Evolutionary conservation across 176 grass and related monocot genomes (phyloP), one percentile per base, ranked within the genome.

Genomic region (Carex myosuroides): DNA sequence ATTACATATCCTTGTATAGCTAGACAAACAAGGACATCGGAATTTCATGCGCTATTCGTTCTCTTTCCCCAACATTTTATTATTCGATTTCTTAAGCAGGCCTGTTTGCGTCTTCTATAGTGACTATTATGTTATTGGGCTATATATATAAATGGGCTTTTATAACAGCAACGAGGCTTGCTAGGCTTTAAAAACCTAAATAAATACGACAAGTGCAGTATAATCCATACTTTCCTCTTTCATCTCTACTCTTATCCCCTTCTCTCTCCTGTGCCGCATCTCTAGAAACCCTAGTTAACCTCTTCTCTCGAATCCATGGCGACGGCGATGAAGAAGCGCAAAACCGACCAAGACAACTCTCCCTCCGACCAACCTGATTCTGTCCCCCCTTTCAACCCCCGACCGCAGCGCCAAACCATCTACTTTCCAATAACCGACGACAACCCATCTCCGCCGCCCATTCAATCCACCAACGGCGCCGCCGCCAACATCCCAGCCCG

Each of bases 281-380:
- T 57, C 76, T 50, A 85, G 88, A 89, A 96, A 91, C 93, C 93
- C 93, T 96, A 92, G 82, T 54, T 81, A 13, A 32, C 52, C 81
- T 82, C 86, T 58, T 21, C 75, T 86, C 6, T 56, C 7, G 86
- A 30, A 81, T 26, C 80, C 21, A 96, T 96, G 93, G 93, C 93
- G 60, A 85, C 93, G 90, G 89, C 93, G 55, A 86, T 87, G 11
- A 96, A 96, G 87, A 96, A 88, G 89, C 93, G 93, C 42, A 96
- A 93, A 80, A 79, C 86, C n/a, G 93, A 93, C 78, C 89, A 86
- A 48, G 63, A 82, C 14, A 81, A 69, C 53, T n/a, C 92, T 52
- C 54, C 87, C 29, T 42, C 59, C 52, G 14, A 37, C 67, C 41
- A 91, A 87, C 83, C 89, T 81, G 75, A 86, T 17, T 85, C 89